phyloP scores from a whole-genome alignment of 176 grass and related monocot genomes.

The Lolium perenne region DNA sequence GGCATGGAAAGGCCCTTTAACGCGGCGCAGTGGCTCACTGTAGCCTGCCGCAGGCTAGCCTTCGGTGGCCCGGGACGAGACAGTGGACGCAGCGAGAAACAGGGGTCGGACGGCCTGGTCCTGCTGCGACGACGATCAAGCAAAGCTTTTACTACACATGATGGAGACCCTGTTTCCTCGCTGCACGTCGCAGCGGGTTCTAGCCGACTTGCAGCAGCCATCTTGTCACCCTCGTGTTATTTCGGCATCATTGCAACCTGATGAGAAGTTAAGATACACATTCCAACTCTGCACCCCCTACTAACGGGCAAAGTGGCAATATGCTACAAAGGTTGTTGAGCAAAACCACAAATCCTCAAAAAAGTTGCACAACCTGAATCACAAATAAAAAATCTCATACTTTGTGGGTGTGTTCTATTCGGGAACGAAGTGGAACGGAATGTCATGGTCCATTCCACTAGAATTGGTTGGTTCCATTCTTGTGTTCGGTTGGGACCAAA shows the following conservation, averaged over 20 bases:
- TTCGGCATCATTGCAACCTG: constrained; percentile 22
- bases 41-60: background rate
- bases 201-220: background rate
- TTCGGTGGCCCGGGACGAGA: background rate
- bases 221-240: background rate
- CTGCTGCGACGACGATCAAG: background rate
- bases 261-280: background rate
- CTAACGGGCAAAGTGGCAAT: too few species aligned
- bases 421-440: too few species aligned
- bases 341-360: too few species aligned
- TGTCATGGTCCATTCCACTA: too few species aligned
- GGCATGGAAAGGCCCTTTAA: constrained; percentile 7
- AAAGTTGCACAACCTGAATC: too few species aligned
- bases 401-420: too few species aligned
- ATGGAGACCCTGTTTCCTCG: background rate
- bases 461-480: too few species aligned
- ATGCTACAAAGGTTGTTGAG: too few species aligned
- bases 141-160: constrained; percentile 19
- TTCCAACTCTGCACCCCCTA: background rate
- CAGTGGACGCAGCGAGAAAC: background rate
- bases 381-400: too few species aligned
- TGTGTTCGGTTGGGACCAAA: too few species aligned
- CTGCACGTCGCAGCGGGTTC: constrained; percentile 5
- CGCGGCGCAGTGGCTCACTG: background rate
- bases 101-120: background rate